A percentile compares a stretch with the other conserved stretches of the same genome.
These are phyloP conservation scores for Sordaria brevicollis DNA, from an alignment of 495 filamentous ascomycete genomes.

Conservation along the genomic window DNA sequence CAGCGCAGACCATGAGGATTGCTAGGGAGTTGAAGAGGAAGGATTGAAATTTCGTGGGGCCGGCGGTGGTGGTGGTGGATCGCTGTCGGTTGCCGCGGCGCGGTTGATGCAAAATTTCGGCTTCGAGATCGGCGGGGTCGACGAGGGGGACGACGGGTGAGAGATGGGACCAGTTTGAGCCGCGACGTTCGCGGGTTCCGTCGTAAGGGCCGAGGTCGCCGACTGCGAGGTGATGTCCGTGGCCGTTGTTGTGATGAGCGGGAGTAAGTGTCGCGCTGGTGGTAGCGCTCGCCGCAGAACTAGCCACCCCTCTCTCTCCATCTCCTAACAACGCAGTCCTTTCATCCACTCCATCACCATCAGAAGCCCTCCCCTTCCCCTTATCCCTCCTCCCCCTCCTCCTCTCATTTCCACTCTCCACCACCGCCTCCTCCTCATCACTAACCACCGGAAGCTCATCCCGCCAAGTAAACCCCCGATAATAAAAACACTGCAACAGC, in stretches of 20 bases:
- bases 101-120: background rate
- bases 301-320: background rate
- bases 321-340: slow-evolving; percentile 15
- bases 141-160: slow-evolving; percentile 70
- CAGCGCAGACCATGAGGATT: slow-evolving; percentile 66
- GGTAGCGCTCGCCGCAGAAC: background rate
- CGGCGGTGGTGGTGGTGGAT: slow-evolving; percentile 7
- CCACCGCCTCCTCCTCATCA: background rate
- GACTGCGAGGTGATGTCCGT: background rate
- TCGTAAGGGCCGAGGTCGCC: background rate
- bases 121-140: slow-evolving; percentile 18
- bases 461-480: slow-evolving; percentile 66
- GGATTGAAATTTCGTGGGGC: slow-evolving; percentile 43
- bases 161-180: slow-evolving; percentile 46
- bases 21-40: slow-evolving; percentile 60
- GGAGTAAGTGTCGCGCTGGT: background rate
- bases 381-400: background rate
- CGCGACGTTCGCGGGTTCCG: slow-evolving; percentile 32
- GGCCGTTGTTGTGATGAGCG: background rate
- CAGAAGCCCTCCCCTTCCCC: background rate
- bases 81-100: background rate
- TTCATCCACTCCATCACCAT: slow-evolving; percentile 20
- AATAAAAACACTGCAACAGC: slow-evolving; percentile 84
- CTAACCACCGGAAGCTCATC: slow-evolving; percentile 42
- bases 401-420: background rate